Evolutionary conservation across 2,329 filamentous ascomycete species (phyloP).

Genomic region (Talaromyces verruculosus): DNA sequence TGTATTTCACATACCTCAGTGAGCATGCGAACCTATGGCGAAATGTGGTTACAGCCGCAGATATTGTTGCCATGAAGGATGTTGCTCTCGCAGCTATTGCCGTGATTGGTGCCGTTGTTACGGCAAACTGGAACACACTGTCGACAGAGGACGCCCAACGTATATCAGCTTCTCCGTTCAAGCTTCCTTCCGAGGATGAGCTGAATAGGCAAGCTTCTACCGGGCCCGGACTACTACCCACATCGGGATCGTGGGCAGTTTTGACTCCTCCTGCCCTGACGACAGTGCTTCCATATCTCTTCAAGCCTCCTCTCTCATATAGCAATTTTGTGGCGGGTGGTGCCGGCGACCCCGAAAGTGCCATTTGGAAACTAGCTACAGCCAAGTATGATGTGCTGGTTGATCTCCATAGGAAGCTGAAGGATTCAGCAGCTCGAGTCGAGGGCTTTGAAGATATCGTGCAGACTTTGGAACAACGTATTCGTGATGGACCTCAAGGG

Average conservation of each 20-base stretch:
- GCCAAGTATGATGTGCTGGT: conserved; percentile 59
- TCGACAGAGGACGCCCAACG: conserved; percentile 32
- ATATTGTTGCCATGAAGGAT: conserved; percentile 58
- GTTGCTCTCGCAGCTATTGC: conserved; percentile 56
- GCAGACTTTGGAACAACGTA: conserved; percentile 40
- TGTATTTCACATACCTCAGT: conserved; percentile 57
- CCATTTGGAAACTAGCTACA: conserved; percentile 58
- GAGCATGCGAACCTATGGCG: conserved; percentile 54
- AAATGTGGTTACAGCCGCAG: conserved; percentile 54
- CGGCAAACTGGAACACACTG: conserved; percentile 54
- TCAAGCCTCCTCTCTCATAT: conserved; percentile 58
- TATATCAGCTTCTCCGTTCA: conserved; percentile 30
- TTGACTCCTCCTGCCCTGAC: conserved; percentile 53
- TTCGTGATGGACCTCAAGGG: conserved; percentile 46
- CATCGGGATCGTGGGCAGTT: conserved; percentile 52
- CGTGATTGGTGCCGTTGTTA: conserved; percentile 54
- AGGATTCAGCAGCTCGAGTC: conserved; percentile 33
- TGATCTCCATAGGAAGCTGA: conserved; percentile 49
- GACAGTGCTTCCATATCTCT: conserved; percentile 56
- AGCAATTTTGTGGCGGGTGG: conserved; percentile 59
- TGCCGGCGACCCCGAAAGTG: conserved; percentile 56
- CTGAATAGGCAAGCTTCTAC: conserved; percentile 40
- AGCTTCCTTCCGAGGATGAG: conserved; percentile 43
- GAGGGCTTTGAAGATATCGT: conserved; percentile 43
- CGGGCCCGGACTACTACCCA: conserved; percentile 38